Evolutionary conservation across 148 eudicot genomes (phyloP), one percentile per base, ranked within the genome.

Genomic region (Cornus kousa): DNA sequence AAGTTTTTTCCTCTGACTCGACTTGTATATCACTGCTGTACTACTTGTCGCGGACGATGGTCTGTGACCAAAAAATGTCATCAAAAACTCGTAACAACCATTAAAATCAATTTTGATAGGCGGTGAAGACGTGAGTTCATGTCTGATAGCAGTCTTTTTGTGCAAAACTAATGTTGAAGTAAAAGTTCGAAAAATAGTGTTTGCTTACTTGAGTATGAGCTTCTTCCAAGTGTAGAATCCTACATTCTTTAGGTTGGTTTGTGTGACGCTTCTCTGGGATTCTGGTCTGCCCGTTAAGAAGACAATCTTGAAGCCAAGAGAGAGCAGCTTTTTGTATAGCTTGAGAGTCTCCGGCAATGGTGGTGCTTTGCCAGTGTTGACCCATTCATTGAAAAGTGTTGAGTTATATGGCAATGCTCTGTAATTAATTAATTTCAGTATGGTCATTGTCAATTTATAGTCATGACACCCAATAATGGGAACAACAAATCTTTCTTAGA

Each of bases 201-300:
- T n/a, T 23, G 19, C 86, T 76, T 86, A 89, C 94, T 81, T 91
- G 31, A 89, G 37, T 8, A 91, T 79, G 71, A 91, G 83, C 67
- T 62, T 77, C 57, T 83, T 82, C 90, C 92, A 89, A 5, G 82
- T 76, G 31, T 59, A 55, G 71, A 86, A 89, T 39, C 94, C 92
- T 33, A 73, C 82, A 5, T 78, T 78, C 70, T 68, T 83, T 74
- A 91, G 81, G 80, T 91, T 91, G 23, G 71, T 55, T 28, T 33
- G 23, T 60, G 86, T 87, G 24, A 70, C 19, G n/a, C 86, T 73
- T 73, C 79, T 74, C 10, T 40, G 86, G 10, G 40, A 67, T 37
- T 80, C 87, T 0, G 33, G 6, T 66, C 88, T 62, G 31, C 89
- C 94, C 0, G 91, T 68, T 24, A 90, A 28, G 57, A 90, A 85